Conservation (phyloP, 2,329 filamentous ascomycete genomes). For the Aspergillus flavus region DNA sequence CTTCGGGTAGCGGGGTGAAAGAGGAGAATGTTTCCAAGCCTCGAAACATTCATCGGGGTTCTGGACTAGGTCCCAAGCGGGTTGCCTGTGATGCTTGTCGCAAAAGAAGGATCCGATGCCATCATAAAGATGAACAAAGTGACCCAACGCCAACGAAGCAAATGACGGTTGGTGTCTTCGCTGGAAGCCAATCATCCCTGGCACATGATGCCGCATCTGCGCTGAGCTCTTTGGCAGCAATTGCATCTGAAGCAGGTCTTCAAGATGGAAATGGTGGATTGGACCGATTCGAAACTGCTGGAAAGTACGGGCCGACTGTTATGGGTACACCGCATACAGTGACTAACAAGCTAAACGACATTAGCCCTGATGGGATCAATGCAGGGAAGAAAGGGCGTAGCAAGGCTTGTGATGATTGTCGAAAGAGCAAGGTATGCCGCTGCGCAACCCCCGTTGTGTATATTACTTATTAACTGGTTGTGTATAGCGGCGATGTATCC, state of each 20-base stretch:
- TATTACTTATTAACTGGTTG: constrained; percentile 23
- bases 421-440: constrained; percentile 65
- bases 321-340: constrained; percentile 31
- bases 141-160: constrained; percentile 32
- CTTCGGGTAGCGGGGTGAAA: constrained; percentile 26
- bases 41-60: constrained; percentile 56
- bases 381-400: constrained; percentile 60
- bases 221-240: constrained; percentile 41
- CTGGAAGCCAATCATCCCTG: constrained; percentile 34
- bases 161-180: constrained; percentile 34
- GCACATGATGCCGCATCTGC: constrained; percentile 43
- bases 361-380: constrained; percentile 36
- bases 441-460: constrained; percentile 26
- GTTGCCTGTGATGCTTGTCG: constrained; percentile 66
- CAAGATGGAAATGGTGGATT: constrained; percentile 30
- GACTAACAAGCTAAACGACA: constrained; percentile 31
- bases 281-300: constrained; percentile 33
- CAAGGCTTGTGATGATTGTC: constrained; percentile 67
- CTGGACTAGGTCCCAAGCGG: constrained; percentile 61
- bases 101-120: constrained; percentile 63
- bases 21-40: constrained; percentile 35
- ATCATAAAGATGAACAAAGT: constrained; percentile 60
- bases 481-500: constrained; percentile 64
- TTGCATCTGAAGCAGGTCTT: constrained; percentile 40
- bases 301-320: constrained; percentile 28